Conservation (phyloP, 306 rosid genomes). For the Dicorynia guianensis region DNA sequence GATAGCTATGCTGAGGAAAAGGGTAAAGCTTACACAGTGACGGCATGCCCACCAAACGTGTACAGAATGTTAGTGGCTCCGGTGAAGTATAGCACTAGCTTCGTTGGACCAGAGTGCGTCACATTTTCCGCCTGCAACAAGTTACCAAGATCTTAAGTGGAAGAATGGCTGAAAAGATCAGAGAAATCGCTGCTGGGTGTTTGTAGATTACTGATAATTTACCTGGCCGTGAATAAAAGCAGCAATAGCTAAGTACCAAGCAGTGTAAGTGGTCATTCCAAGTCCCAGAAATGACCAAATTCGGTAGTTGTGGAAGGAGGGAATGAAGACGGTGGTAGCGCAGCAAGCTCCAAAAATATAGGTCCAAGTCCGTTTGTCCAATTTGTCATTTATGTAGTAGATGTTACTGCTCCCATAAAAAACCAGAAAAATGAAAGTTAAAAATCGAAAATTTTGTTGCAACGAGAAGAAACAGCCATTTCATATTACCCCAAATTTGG, state of each 20-base stretch:
- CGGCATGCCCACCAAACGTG: slow-evolving; percentile 84
- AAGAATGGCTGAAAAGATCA: background rate
- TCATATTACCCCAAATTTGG: no score
- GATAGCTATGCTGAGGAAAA: background rate
- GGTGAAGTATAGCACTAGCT: slow-evolving; percentile 76
- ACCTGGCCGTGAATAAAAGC: slow-evolving; percentile 67
- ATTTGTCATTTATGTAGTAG: slow-evolving; percentile 54
- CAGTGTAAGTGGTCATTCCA: slow-evolving; percentile 78
- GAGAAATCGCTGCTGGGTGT: background rate
- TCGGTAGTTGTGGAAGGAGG: slow-evolving; percentile 77
- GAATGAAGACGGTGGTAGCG: slow-evolving; percentile 79
- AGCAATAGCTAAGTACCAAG: slow-evolving; percentile 69
- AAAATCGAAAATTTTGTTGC: no score
- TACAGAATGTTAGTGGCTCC: slow-evolving; percentile 79
- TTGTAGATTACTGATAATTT: background rate
- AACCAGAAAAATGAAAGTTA: no score
- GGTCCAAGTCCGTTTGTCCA: slow-evolving; percentile 86
- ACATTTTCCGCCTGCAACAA: slow-evolving; percentile 51
- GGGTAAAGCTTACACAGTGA: slow-evolving; percentile 59
- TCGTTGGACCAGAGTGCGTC: slow-evolving; percentile 61
- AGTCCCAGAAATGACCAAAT: slow-evolving; percentile 77
- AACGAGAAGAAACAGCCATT: no score
- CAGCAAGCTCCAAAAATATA: slow-evolving; percentile 84
- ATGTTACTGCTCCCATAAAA: no score
- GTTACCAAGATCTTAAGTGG: background rate